These are phyloP conservation scores for Colletotrichum caudatum DNA, from an alignment of 2,329 filamentous ascomycete genomes.

Conservation along the genomic window DNA sequence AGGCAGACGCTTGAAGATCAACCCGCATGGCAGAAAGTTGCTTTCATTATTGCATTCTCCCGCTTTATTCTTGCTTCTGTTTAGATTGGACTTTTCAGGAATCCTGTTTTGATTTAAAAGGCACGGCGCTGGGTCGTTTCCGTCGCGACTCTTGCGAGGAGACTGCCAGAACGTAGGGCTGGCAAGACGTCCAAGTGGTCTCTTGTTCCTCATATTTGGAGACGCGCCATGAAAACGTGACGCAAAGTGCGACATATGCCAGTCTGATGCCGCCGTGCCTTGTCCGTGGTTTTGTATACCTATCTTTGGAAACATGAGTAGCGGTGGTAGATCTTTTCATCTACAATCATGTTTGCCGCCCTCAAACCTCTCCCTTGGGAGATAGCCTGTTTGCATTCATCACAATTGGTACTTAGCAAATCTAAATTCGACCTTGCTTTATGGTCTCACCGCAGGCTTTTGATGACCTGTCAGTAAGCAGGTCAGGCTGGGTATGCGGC, in stretches of 20 bases:
- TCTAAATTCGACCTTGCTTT: not conserved
- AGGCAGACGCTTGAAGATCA: not conserved
- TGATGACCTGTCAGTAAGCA: not conserved
- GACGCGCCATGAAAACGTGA: not conserved
- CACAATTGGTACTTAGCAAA: not conserved
- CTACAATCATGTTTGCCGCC: not conserved
- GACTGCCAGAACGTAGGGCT: not conserved
- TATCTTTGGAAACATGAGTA: not conserved
- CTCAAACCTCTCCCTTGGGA: not conserved
- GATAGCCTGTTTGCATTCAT: not conserved
- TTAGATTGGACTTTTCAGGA: no score
- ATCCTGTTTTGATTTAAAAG: not conserved
- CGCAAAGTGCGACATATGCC: not conserved
- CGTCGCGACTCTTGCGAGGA: not conserved
- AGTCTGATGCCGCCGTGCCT: not conserved
- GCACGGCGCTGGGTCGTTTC: not conserved
- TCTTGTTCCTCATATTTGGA: not conserved
- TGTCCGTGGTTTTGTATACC: not conserved
- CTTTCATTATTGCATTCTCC: not conserved
- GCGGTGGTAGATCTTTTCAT: not conserved
- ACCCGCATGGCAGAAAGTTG: not conserved
- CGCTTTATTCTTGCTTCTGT: not conserved
- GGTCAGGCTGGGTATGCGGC: not conserved
- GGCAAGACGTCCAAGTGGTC: not conserved
- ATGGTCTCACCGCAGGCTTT: no score